Conservation (phyloP, 306 rosid species). For the Ceratonia siliqua region DNA sequence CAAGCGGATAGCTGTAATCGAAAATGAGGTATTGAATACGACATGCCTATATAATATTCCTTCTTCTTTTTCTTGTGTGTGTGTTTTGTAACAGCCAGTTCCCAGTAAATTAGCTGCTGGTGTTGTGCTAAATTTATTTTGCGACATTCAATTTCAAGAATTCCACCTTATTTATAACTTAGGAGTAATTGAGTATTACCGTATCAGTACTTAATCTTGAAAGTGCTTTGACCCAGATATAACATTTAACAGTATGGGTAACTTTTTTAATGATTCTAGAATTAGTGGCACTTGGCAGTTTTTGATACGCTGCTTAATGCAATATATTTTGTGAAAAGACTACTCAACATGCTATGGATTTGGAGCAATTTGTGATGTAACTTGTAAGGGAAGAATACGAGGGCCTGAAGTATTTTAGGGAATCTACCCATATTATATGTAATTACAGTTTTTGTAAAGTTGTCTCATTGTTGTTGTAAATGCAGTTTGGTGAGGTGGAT, state of each 20-base stretch:
- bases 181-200: background rate
- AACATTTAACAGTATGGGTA: background rate
- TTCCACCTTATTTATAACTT: background rate
- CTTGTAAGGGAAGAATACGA: background rate
- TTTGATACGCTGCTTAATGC: background rate
- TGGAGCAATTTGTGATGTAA: background rate
- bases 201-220: background rate
- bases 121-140: background rate
- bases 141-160: background rate
- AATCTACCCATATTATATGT: background rate
- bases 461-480: conserved; percentile 17
- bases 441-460: background rate
- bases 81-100: background rate
- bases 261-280: background rate
- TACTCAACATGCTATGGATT: background rate
- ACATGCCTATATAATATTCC: background rate
- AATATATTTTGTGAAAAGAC: background rate
- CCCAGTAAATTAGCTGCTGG: conserved; percentile 1
- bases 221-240: background rate
- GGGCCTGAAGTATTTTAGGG: background rate
- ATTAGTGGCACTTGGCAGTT: background rate
- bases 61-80: background rate
- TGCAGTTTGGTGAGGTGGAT: conserved; percentile 98
- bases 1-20: conserved; percentile 87
- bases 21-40: conserved; percentile 68